Base-by-base conservation (phyloP, 176 grass and related monocot species). In the Melocanna baccifera region DNA sequence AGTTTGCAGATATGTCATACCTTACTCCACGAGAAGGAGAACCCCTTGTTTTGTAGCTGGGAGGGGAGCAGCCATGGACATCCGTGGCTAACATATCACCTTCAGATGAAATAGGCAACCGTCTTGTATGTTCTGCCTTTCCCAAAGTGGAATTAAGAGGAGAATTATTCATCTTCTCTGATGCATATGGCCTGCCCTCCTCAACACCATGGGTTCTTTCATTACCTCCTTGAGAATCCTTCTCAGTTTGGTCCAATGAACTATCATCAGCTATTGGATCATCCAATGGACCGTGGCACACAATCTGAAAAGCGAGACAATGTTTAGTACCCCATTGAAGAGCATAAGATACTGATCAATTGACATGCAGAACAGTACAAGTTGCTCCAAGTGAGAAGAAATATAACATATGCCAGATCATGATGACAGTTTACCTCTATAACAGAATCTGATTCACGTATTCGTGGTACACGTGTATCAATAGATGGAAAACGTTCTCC, bases 401-500 rank as follows among this genome's bases (percentile, higher is more conserved):
- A 53, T 48, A 59, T 47, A 81, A 78, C 56, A 81, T 65, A 67
- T 42, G 56, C 13, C 37, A 34, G 83, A 84, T 20, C 36, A 81
- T 28, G 23, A 64, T 43, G 61, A 36, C 18, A 82, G 26, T n/a
- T 88, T 94, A 99, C 97, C 91, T 99, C 97, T 48, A 99, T 99
- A 85, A 96, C 87, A 83, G 97, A 91, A 89, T 99, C 93, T 32
- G 97, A 96, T 58, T 94, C 97, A 61, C 97, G 97, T 65, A 88
- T 79, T 34, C 97, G 87, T 59, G 79, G 86, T 56, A 80, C 56
- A 47, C 96, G 92, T 12, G 91, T 94, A 89, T 99, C 97, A 83
- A 87, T 89, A 83, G 97, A 92, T 25, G 97, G 93, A 84, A 96
- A 76, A 25, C 97, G 93, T 62, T 99, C 97, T 50, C 84, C 81